Base-by-base conservation (phyloP, 495 filamentous ascomycete genomes). In the Xylaria scruposa region DNA sequence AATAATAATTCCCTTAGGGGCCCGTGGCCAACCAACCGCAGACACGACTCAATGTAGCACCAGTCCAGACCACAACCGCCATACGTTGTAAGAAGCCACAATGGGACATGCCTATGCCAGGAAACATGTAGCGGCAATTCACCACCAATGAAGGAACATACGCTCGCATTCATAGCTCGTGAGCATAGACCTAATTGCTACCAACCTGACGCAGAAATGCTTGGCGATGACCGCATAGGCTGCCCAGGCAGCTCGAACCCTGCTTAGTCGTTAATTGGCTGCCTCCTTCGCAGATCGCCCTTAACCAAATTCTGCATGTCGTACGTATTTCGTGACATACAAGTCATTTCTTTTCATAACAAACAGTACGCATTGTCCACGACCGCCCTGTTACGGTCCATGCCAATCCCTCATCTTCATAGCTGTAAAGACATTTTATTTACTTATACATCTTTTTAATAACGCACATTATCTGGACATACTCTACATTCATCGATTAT, bases 201-300 rank as follows among this genome's bases (percentile, higher is more conserved):
- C 51, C 44, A 47, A 47, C 47, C 47, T 51, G 47, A 21, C 47
- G 9, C n/a, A 51, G n/a, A 6, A 51, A 24, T 51, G 3, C 47
- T 51, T 10, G n/a, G 47, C n/a, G n/a, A 51, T 51, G 47, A 51
- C n/a, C 47, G 47, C 44, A 51, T 51, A 51, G 47, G 47, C n/a
- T 51, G 10, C 47, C n/a, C 8, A 56, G 4, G 21, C 19, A 56
- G 24, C 26, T 10, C 31, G 63, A 66, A 42, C 63, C 63, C 63
- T 66, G 63, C 42, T 33, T 10, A 17, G 40, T 49, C 12, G 38
- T 42, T 49, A 6, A 49, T 49, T 66, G 66, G 66, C 53, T 68
- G 40, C 66, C 66, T 68, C 66, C 8, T 42, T 67, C 24, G 65
- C 65, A 56, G 47, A 54, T 67, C 65, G 13, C 51, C 40, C 26